phyloP scores from a whole-genome alignment of 2,329 filamentous ascomycete species.

The Cryphonectria nitschkei region DNA sequence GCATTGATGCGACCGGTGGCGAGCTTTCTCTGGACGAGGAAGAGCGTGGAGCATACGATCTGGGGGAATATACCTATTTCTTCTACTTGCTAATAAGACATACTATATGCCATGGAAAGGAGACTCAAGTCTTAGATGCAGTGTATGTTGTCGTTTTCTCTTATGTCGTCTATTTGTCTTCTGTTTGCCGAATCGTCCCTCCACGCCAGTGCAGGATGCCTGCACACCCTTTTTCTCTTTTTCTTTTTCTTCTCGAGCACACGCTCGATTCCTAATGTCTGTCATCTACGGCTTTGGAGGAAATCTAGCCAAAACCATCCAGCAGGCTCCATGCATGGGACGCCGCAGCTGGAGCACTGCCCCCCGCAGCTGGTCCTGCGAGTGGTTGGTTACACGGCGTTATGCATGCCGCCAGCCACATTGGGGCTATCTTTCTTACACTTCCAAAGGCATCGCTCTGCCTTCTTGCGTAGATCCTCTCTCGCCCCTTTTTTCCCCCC shows the following conservation, averaged over 20 bases:
- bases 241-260: background rate
- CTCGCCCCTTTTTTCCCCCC: background rate
- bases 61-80: background rate
- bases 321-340: background rate
- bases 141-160: background rate
- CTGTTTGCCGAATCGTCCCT: background rate
- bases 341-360: background rate
- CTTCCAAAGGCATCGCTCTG: background rate
- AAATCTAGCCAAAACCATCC: too few relatives aligned
- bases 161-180: background rate
- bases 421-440: background rate
- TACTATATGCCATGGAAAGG: constrained; percentile 1
- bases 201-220: background rate
- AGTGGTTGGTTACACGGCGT: background rate
- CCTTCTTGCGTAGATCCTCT: background rate
- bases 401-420: background rate
- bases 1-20: too few relatives aligned
- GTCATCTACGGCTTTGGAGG: background rate
- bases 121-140: background rate
- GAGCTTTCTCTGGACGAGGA: background rate
- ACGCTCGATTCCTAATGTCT: background rate
- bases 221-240: background rate
- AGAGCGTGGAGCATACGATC: constrained; percentile 10
- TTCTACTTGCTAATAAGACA: constrained; percentile 18
- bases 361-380: background rate